Conservation (phyloP, 2,329 filamentous ascomycete genomes). For the Talaromyces sp. region DNA sequence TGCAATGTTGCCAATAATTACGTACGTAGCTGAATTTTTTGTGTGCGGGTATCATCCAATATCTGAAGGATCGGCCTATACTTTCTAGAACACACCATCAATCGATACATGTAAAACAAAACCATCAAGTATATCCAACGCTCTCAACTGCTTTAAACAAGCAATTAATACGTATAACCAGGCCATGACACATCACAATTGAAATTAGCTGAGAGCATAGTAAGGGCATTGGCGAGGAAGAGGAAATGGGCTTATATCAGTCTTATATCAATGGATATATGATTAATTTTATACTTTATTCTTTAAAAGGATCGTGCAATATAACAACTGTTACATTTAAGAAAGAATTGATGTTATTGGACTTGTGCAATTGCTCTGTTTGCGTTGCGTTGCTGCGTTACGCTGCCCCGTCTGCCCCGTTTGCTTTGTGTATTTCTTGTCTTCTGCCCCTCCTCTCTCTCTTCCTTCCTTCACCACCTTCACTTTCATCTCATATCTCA, state of each 20-base stretch:
- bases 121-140: neutral
- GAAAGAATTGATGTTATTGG: neutral
- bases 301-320: neutral
- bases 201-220: neutral
- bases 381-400: neutral
- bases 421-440: neutral
- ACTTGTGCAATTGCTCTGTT: neutral
- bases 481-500: neutral
- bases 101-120: too few species aligned
- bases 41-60: neutral
- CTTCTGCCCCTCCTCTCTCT: neutral
- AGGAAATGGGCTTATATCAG: neutral
- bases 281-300: neutral
- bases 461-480: neutral
- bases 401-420: neutral
- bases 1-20: neutral
- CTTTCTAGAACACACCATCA: too few species aligned
- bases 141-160: neutral
- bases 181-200: neutral
- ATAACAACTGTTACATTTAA: neutral
- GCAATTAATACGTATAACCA: neutral
- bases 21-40: neutral
- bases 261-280: neutral
- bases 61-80: neutral
- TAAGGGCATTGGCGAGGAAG: neutral